Evolutionary conservation across 176 grass and related monocot genomes (phyloP).

Genomic region (Neostapfia colusana): DNA sequence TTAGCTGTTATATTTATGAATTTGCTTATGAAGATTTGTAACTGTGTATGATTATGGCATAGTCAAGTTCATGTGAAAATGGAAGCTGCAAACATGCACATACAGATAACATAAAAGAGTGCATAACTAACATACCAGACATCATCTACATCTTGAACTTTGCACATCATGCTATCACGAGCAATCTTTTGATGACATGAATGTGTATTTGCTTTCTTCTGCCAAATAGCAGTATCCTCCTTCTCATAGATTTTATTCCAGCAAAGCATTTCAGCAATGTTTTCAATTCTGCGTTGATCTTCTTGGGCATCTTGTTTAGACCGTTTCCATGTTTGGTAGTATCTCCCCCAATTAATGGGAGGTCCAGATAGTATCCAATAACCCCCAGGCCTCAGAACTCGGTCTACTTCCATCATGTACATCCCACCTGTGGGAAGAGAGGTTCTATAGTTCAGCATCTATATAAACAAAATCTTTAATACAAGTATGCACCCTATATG

Average conservation of each 20-base stretch:
- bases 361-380: conserved; percentile 87
- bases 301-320: conserved; percentile 57
- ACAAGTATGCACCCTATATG: neutral
- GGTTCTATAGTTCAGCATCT: conserved; percentile 15
- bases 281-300: conserved; percentile 57
- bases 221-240: conserved; percentile 73
- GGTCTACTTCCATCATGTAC: conserved; percentile 89
- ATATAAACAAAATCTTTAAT: neutral
- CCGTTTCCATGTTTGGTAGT: conserved; percentile 61
- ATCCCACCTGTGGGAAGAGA: conserved; percentile 63
- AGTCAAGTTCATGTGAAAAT: conserved; percentile 23
- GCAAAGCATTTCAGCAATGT: conserved; percentile 74
- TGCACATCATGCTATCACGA: conserved; percentile 50
- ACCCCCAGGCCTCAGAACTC: conserved; percentile 75
- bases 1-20: neutral
- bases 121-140: conserved; percentile 53
- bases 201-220: conserved; percentile 57
- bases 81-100: conserved; percentile 8
- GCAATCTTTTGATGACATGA: conserved; percentile 48
- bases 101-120: neutral
- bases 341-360: conserved; percentile 66
- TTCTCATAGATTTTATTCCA: conserved; percentile 77
- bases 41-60: neutral
- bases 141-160: conserved; percentile 63
- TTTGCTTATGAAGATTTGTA: neutral